Conservation (phyloP, 148 eudicot species). For the Rhododendron williamsianum region DNA sequence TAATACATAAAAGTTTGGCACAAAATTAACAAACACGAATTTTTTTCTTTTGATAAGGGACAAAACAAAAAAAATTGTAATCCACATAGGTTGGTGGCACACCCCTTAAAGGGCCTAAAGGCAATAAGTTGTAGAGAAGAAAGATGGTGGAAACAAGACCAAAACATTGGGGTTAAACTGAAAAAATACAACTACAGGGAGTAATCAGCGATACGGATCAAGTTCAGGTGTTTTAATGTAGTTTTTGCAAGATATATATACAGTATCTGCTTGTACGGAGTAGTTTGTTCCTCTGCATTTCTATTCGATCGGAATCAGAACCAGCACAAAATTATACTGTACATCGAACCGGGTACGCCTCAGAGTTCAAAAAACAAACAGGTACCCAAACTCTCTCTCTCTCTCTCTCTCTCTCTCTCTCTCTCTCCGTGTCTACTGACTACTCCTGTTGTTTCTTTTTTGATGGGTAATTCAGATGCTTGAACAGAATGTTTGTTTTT, state of each 20-base stretch:
- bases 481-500: background rate
- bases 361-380: background rate
- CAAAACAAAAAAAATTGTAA: too few relatives aligned
- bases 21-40: too few relatives aligned
- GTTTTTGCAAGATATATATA: background rate
- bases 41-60: too few relatives aligned
- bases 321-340: background rate
- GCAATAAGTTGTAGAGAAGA: background rate
- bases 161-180: background rate
- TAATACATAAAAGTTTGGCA: background rate
- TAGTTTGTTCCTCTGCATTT: background rate
- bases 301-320: background rate
- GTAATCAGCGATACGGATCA: background rate
- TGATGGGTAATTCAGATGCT: background rate
- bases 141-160: too few relatives aligned
- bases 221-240: background rate
- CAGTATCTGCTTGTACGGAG: background rate
- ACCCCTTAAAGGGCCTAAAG: too few relatives aligned
- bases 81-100: too few relatives aligned
- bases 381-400: background rate
- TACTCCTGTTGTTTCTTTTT: background rate
- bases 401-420: conserved; percentile 2
- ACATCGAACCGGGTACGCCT: background rate
- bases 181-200: background rate
- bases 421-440: background rate